Conservation (phyloP, 495 filamentous ascomycete genomes). For the Sabuloglossum arenarium region DNA sequence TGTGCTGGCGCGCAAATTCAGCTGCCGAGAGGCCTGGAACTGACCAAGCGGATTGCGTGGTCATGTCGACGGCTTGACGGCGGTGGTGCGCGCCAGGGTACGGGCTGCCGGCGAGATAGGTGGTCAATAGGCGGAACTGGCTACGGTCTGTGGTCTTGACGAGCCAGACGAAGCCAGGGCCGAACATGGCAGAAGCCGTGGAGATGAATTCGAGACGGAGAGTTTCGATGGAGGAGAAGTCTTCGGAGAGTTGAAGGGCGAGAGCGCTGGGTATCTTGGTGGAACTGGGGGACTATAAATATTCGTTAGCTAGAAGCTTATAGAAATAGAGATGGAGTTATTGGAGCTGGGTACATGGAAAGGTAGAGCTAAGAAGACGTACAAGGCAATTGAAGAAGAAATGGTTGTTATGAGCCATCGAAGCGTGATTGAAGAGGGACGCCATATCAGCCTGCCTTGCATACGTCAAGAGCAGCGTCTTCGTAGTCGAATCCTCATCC, state of each 20-base stretch:
- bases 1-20: slow-evolving; percentile 11
- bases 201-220: slow-evolving; percentile 57
- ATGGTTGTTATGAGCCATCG: slow-evolving; percentile 91
- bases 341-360: neutral
- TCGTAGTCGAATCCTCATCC: slow-evolving; percentile 31
- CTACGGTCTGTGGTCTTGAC: slow-evolving; percentile 27
- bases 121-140: slow-evolving; percentile 55
- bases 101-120: slow-evolving; percentile 80
- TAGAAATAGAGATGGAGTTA: neutral
- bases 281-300: slow-evolving; percentile 23
- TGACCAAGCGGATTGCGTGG: slow-evolving; percentile 27
- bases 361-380: slow-evolving; percentile 7
- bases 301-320: neutral
- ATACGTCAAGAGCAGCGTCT: slow-evolving; percentile 50
- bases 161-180: slow-evolving; percentile 91
- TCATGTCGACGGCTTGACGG: slow-evolving; percentile 59
- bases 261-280: slow-evolving; percentile 15
- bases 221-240: slow-evolving; percentile 65
- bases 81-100: slow-evolving; percentile 70
- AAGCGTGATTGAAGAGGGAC: slow-evolving; percentile 79
- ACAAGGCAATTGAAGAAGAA: slow-evolving; percentile 70
- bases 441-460: slow-evolving; percentile 61
- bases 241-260: slow-evolving; percentile 27
- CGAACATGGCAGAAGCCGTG: slow-evolving; percentile 84
- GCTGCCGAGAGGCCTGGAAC: slow-evolving; percentile 6